A percentile compares a stretch with the other conserved stretches of the same genome.
phyloP scores from a whole-genome alignment of 2,329 filamentous ascomycete species.

The Helicocarpus griseus region DNA sequence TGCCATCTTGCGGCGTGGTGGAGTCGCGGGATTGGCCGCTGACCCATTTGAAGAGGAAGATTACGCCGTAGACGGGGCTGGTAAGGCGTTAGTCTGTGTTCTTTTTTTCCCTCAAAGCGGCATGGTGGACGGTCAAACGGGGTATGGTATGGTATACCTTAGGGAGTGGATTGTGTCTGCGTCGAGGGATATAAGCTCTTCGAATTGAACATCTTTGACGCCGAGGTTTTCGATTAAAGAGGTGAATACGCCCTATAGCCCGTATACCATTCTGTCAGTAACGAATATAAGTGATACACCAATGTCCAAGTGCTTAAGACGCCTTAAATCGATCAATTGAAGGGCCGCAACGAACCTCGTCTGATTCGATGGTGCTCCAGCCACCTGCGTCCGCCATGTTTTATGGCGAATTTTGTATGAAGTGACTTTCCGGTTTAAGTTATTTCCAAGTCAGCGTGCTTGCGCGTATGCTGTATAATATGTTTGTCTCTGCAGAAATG shows the following conservation, averaged over 20 bases:
- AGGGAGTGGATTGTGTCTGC: slow-evolving; percentile 45
- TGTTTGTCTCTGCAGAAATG: not conserved
- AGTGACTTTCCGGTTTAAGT: not conserved
- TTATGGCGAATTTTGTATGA: not conserved
- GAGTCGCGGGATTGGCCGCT: slow-evolving; percentile 54
- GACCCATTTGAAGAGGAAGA: slow-evolving; percentile 91
- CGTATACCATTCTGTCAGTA: slow-evolving; percentile 1
- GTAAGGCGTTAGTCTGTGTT: no score
- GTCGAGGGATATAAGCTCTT: slow-evolving; percentile 87
- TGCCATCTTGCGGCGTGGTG: slow-evolving; percentile 65
- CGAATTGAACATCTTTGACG: slow-evolving; percentile 89
- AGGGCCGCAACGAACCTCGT: slow-evolving; percentile 59
- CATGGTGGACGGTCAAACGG: not conserved
- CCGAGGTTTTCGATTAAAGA: slow-evolving; percentile 88
- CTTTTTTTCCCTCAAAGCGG: no score
- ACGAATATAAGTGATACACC: no score
- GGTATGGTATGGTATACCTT: slow-evolving; percentile 23
- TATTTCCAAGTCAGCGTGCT: not conserved
- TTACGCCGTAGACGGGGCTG: slow-evolving; percentile 82
- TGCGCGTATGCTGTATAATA: not conserved
- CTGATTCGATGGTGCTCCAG: slow-evolving; percentile 97
- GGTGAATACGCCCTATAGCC: slow-evolving; percentile 77
- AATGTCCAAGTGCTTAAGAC: no score
- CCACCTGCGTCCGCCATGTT: slow-evolving; percentile 60
- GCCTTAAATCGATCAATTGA: not conserved